Base-by-base conservation (phyloP, 2,329 filamentous ascomycete species). In the Fusarium sp. region DNA sequence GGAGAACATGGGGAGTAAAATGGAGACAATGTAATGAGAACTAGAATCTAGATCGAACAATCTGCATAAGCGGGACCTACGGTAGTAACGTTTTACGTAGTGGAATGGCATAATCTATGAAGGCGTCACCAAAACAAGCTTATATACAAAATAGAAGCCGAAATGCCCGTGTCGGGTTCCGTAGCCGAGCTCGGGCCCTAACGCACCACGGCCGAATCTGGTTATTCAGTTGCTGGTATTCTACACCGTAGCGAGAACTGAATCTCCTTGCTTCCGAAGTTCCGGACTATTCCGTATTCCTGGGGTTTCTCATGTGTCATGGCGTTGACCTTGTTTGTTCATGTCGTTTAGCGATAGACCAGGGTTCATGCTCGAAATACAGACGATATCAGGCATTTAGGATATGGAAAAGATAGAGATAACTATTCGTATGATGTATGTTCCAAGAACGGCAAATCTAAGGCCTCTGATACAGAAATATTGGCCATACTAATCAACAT, bases 251-350 rank as follows among this genome's bases (percentile, higher is more conserved):
- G 33, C 22, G 31, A 44, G n/a, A 13, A 39, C 10, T 34, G 15
- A 42, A 31, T 40, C 38, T 31, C 28, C 28, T 26, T 7, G 14
- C 22, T 60, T 54, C 56, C 46, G 42, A 15, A 26, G 19, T 60
- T 54, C 56, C 46, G 42, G 13, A 26, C 44, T 31, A 39, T 31
- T 34, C 57, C 43, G 57, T n/a, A 17, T 38, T 45, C 21, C 28
- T 50, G 44, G 36, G 17, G 13, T 31, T 34, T 28, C 21, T 31
- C 17, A 38, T 55, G 40, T 55, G 57, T 56, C 51, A 60, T 42
- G 19, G 19, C 17, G 9, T 13, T 46, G 13, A 43, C 33, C 7
- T 39, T 14, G 14, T 6, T 39, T 14, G 14, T 5, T n/a, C 36
- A 22, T 33, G 43, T 47, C 21, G 33, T 42, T 44, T 34, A 24